Evolutionary conservation across 305 asterid genomes (phyloP), one percentile per base, ranked within the genome.

Genomic region (Withania somnifera): DNA sequence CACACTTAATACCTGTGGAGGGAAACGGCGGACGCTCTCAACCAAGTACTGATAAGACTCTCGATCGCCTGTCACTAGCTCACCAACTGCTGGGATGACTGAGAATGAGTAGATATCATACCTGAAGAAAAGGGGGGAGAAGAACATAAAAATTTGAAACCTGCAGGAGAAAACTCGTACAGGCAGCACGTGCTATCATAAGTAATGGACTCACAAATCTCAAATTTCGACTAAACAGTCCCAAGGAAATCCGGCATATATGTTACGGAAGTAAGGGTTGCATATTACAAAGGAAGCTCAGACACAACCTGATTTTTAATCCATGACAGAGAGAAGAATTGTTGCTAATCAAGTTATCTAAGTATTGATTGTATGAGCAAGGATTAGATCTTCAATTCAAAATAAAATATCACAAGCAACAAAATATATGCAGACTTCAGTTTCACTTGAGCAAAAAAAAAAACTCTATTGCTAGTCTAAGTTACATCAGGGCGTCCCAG

Each of bases 41-140:
- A 94, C 98, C 83, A 95, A 86, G 86, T 95, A 91, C 81, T 94
- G 91, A 85, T 94, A 94, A 84, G 99, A 91, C 60, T 88, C 92
- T 66, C 98, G 91, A 88, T 95, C 99, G 60, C 97, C 95, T 6
- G 96, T 93, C 78, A 95, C 96, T 60, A 91, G 85, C 88, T 94
- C 91, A 79, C 97, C 99, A 11, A 95, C 22, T 28, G 90, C 87
- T 3, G 99, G 99, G 83, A 94, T 93, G 81, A 94, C 92, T 40
- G 97, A 89, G 91, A 94, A 95, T 13, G 99, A 92, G 88, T 95
- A 95, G 78, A 82, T 81, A 83, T 95, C 99, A 84, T 95, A 95
- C 93, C 99, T 95, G 92, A 51, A 77, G 50, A 83, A 73, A 73
- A 71, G 36, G 6, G 0, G 38, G 11, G 6, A 14, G 26, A 82